Evolutionary conservation across 768 basidiomycete genomes (phyloP), one percentile per base, ranked within the genome.

Genomic region (Boletellus sp.): DNA sequence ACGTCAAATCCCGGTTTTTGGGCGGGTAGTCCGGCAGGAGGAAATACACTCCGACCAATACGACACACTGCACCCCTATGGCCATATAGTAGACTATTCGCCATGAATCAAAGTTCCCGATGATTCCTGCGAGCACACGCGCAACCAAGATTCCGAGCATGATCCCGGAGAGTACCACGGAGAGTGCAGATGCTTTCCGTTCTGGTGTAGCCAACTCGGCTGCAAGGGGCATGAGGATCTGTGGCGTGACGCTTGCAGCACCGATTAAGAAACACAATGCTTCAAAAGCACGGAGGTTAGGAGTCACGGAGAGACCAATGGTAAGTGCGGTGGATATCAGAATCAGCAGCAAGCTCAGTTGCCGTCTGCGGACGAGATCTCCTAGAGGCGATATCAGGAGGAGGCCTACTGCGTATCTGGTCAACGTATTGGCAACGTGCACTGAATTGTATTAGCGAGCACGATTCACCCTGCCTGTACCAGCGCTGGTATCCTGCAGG

Each of bases 21-120:
- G 85, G 78, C 1, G 90, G 91, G 59, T 87, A 92, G 66, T 94
- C 90, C 1, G 90, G 90, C n/a, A 92, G 69, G 47, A 83, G 56
- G 19, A 80, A 64, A 60, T 85, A 92, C 36, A 82, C 69, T 20
- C 85, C 74, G 5, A 76, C 33, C 8, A 85, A 68, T 12, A 90
- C 79, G 22, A 77, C 47, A 48, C 54, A 69, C 62, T 92, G 91
- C 15, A 88, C 70, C 5, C 83, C 87, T 40, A 90, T 79, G 3
- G 87, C 79, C 66, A 90, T 72, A 68, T 83, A 91, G 62, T 90
- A 93, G 26, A 89, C 83, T 31, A 85, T 80, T 19, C 83, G 73
- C 84, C 86, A 93, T 15, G 77, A 74, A 0, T 73, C 72, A 56
- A 83, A 90, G 55, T 92, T 74, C 3, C 84, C 84, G 37, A 94